These are phyloP conservation scores for Flueggea neowawraea DNA, from an alignment of 441 rosid species.

Conservation along the genomic window DNA sequence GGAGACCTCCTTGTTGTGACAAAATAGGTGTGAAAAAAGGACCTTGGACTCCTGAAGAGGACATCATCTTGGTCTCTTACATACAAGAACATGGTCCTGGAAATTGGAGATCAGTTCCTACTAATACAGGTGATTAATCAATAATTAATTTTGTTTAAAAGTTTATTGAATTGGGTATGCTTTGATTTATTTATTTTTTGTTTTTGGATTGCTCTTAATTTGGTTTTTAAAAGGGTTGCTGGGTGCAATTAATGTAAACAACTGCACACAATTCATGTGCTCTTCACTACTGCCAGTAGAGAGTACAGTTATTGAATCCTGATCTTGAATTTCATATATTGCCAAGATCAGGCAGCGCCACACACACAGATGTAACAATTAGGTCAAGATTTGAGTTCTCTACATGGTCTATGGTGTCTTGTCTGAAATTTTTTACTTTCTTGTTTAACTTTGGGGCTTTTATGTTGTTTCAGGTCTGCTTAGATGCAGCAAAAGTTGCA, in stretches of 20 bases:
- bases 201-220: background rate
- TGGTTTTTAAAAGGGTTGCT: no score
- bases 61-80: constrained; percentile 80
- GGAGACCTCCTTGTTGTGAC: constrained; percentile 96
- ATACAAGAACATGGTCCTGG: constrained; percentile 96
- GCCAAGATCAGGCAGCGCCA: no score
- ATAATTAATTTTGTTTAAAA: background rate
- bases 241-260: no score
- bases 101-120: constrained; percentile 81
- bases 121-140: constrained; percentile 52
- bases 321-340: no score
- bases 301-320: no score
- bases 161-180: background rate
- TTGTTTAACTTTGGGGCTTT: background rate
- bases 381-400: no score
- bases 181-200: background rate
- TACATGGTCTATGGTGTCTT: no score
- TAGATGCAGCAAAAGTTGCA: constrained; percentile 93
- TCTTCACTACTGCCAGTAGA: no score
- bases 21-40: constrained; percentile 87
- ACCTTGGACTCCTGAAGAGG: constrained; percentile 99
- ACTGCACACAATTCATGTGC: no score
- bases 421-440: background rate
- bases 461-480: constrained; percentile 57
- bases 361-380: no score